phyloP scores from a whole-genome alignment of 768 basidiomycete species.

The Termitomyces titanicus region DNA sequence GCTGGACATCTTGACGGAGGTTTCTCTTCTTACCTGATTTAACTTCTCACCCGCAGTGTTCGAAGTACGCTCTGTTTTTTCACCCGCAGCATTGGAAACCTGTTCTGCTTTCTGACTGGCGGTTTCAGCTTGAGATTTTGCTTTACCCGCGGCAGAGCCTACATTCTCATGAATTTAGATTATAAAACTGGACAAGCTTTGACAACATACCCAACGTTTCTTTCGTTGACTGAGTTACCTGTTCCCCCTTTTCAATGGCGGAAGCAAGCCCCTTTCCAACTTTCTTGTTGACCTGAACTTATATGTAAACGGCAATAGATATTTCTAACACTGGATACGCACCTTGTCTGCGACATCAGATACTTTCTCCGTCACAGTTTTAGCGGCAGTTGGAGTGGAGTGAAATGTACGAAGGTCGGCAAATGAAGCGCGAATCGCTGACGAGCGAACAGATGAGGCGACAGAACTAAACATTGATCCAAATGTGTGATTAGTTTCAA shows the following conservation, averaged over 20 bases:
- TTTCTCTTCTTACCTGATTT: conserved; percentile 28
- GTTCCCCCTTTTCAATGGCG: conserved; percentile 44
- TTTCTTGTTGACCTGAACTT: conserved; percentile 38
- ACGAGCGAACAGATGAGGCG: conserved; percentile 7
- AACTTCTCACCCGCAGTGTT: conserved; percentile 31
- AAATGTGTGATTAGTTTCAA: neutral
- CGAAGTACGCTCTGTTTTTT: conserved; percentile 33
- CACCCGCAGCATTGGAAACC: conserved; percentile 25
- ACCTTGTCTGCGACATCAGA: conserved; percentile 42
- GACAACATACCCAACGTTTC: conserved; percentile 34
- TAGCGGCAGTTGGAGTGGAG: conserved; percentile 28
- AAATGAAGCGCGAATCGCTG: conserved; percentile 9
- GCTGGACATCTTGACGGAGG: neutral
- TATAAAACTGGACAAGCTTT: neutral
- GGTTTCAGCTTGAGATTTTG: conserved; percentile 31
- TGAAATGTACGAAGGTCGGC: conserved; percentile 28
- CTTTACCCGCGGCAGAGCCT: conserved; percentile 32
- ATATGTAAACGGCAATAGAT: neutral
- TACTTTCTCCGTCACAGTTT: conserved; percentile 43
- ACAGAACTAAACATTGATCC: conserved; percentile 1
- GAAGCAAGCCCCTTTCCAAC: conserved; percentile 42
- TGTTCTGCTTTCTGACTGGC: conserved; percentile 31
- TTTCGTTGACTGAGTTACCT: conserved; percentile 36
- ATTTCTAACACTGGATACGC: neutral
- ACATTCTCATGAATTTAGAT: neutral